Conservation (phyloP, 2,329 filamentous ascomycete species). For the Juglanconis sp. region DNA sequence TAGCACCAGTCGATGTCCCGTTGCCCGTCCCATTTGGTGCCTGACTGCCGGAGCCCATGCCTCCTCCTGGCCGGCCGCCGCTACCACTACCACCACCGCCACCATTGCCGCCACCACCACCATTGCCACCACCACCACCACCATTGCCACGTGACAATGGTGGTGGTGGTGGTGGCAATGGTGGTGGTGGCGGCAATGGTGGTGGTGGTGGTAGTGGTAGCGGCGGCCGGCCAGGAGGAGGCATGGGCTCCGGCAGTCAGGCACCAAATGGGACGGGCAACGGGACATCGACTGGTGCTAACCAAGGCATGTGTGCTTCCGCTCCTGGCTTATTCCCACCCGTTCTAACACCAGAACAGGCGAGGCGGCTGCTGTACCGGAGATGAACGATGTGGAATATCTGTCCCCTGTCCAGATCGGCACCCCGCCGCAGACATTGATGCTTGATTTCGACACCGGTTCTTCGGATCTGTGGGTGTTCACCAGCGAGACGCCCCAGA, state of each 20-base stretch:
- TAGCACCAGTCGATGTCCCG: conserved; percentile 3
- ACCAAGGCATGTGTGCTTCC: conserved; percentile 15
- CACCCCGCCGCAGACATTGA: conserved; percentile 47
- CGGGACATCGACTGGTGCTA: conserved; percentile 4
- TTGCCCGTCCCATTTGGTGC: conserved; percentile 7
- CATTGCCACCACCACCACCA: neutral
- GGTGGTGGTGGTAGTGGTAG: neutral
- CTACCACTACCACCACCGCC: neutral
- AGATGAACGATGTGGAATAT: conserved; percentile 48
- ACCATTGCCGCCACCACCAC: neutral
- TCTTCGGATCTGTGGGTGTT: conserved; percentile 70
- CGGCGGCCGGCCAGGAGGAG: neutral
- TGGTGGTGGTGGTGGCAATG: neutral
- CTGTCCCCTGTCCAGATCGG: conserved; percentile 60
- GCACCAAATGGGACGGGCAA: conserved; percentile 8
- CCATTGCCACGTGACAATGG: neutral
- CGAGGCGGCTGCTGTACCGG: conserved; percentile 40
- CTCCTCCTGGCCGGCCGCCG: neutral
- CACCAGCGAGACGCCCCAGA: conserved; percentile 49
- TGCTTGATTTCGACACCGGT: conserved; percentile 66
- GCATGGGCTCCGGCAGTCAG: neutral
- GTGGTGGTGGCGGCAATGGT: neutral
- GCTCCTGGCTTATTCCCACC: neutral
- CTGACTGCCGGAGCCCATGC: neutral
- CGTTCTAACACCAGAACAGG: conserved; percentile 25